Evolutionary conservation across 2,329 filamentous ascomycete species (phyloP).

Genomic region (Cryoendolithus antarcticus): DNA sequence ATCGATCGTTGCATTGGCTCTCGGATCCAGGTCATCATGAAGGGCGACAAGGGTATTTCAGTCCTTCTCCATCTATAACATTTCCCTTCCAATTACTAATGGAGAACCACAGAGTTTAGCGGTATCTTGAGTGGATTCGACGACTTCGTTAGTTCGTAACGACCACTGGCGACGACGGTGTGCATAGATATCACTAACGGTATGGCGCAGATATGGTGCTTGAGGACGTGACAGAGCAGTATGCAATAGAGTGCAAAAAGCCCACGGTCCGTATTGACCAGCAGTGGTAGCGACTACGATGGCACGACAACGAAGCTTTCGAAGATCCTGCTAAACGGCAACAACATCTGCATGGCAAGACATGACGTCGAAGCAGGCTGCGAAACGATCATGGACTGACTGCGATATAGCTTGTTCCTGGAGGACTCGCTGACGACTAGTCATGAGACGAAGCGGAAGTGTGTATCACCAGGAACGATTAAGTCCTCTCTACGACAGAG

Average conservation of each 20-base stretch:
- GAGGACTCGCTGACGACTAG: slow-evolving; percentile 12
- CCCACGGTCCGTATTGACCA: slow-evolving; percentile 1
- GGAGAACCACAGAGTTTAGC: slow-evolving; percentile 61
- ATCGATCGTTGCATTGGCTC: slow-evolving; percentile 99
- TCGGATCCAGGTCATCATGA: slow-evolving; percentile 98
- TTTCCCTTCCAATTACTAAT: too few relatives aligned
- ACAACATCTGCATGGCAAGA: slow-evolving; percentile 97
- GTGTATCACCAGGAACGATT: too few relatives aligned
- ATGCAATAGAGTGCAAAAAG: slow-evolving; percentile 39
- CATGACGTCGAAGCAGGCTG: too few relatives aligned
- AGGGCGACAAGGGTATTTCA: slow-evolving; percentile 79
- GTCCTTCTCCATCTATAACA: too few relatives aligned
- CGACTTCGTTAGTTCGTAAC: slow-evolving; percentile 93
- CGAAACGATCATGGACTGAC: not conserved
- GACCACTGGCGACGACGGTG: not conserved
- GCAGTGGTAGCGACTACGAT: slow-evolving; percentile 64
- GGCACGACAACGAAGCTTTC: slow-evolving; percentile 78
- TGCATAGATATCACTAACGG: slow-evolving; percentile 1
- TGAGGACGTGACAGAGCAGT: slow-evolving; percentile 84
- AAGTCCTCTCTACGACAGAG: too few relatives aligned
- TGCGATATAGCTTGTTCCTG: slow-evolving; percentile 12
- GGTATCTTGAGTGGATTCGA: slow-evolving; percentile 92
- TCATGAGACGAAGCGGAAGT: not conserved
- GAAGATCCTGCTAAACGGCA: slow-evolving; percentile 93
- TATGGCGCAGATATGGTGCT: slow-evolving; percentile 75